Conservation (phyloP, 1,284 basidiomycete genomes). For the Abortiporus biennis region DNA sequence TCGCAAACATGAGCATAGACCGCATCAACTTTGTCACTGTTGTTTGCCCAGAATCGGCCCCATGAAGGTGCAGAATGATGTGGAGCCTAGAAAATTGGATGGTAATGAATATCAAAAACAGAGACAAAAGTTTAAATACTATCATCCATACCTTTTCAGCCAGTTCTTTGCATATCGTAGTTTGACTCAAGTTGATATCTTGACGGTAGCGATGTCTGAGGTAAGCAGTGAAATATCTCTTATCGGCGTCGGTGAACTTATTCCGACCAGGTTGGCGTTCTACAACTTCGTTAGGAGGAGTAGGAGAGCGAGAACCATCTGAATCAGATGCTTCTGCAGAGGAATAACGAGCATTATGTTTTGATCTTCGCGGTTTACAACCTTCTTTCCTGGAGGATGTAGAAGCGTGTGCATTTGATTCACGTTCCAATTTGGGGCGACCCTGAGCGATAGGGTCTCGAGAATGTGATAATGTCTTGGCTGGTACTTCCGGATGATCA, state of each 20-base stretch:
- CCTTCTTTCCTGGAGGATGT: too few species aligned
- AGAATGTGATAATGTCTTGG: too few species aligned
- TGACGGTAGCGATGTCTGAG: slow-evolving; percentile 51
- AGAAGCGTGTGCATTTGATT: too few species aligned
- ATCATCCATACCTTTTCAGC: slow-evolving; percentile 51
- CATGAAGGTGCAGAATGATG: slow-evolving; percentile 55
- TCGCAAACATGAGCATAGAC: slow-evolving; percentile 38
- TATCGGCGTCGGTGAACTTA: slow-evolving; percentile 59
- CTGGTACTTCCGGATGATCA: too few species aligned
- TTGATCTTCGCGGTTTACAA: too few species aligned
- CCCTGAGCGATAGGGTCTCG: too few species aligned
- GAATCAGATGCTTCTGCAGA: too few species aligned
- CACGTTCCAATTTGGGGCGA: too few species aligned
- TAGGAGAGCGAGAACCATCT: slow-evolving; percentile 62
- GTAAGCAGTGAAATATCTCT: slow-evolving; percentile 57
- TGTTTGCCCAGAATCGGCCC: slow-evolving; percentile 53
- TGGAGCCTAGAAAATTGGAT: slow-evolving; percentile 38
- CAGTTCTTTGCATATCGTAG: slow-evolving; percentile 46
- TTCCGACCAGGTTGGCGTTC: slow-evolving; percentile 29
- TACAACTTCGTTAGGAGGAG: slow-evolving; percentile 48
- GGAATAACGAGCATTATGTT: too few species aligned
- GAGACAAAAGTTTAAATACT: too few species aligned
- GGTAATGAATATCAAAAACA: too few species aligned
- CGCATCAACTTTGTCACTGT: slow-evolving; percentile 58
- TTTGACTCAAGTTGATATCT: slow-evolving; percentile 44